phyloP scores from a whole-genome alignment of 306 rosid species.

The Luffa aegyptiaca region DNA sequence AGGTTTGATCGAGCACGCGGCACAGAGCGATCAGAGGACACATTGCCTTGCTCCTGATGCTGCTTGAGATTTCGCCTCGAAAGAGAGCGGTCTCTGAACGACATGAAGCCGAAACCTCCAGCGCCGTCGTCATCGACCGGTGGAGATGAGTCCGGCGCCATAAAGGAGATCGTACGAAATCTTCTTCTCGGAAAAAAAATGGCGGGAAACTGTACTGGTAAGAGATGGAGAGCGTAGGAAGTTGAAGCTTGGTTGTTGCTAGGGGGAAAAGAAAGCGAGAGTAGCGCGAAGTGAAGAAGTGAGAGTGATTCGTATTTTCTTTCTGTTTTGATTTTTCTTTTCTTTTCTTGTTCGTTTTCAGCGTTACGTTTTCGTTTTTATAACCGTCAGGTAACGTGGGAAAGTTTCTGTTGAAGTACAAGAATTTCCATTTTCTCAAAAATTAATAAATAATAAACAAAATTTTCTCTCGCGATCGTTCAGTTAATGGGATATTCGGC shows the following conservation, averaged over 20 bases:
- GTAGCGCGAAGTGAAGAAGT: background rate
- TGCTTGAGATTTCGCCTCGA: slow-evolving; percentile 55
- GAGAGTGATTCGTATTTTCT: background rate
- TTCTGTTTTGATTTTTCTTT: background rate
- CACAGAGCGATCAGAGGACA: slow-evolving; percentile 30
- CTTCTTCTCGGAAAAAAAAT: background rate
- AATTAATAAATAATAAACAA: background rate
- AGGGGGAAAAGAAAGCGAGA: background rate
- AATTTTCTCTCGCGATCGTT: background rate
- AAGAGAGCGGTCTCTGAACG: slow-evolving; percentile 33
- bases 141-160: background rate
- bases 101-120: slow-evolving; percentile 23
- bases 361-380: background rate
- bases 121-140: slow-evolving; percentile 8
- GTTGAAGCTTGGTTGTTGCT: background rate
- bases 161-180: background rate
- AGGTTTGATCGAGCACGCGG: slow-evolving; percentile 43
- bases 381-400: background rate
- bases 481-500: background rate
- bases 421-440: background rate
- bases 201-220: background rate
- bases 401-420: background rate
- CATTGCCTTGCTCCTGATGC: slow-evolving; percentile 17
- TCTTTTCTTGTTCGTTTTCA: background rate
- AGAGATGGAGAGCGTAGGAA: background rate